These are phyloP conservation scores for Cryphonectria japonica DNA, from an alignment of 2,329 filamentous ascomycete genomes.

Conservation along the genomic window DNA sequence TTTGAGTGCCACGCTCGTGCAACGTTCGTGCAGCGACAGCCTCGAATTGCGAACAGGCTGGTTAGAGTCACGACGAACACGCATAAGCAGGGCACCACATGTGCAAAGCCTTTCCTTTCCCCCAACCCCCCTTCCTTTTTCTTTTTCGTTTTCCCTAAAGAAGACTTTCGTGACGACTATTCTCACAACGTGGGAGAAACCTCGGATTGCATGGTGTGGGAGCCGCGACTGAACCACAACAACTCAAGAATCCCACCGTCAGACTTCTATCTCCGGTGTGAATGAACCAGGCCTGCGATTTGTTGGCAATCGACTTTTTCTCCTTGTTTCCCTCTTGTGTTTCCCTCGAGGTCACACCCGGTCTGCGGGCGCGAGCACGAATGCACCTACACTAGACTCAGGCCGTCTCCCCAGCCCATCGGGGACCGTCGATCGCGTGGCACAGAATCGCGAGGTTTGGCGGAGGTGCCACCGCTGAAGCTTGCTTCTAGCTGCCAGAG, in stretches of 20 bases:
- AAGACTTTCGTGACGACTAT: neutral
- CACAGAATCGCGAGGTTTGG: neutral
- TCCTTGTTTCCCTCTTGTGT: neutral
- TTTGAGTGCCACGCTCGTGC: neutral
- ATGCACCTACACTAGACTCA: neutral
- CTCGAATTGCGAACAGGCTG: neutral
- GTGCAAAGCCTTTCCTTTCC: neutral
- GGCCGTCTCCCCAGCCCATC: neutral
- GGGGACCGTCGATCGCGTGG: conserved; percentile 7
- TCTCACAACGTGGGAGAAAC: no score
- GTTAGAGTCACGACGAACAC: neutral
- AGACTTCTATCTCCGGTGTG: neutral
- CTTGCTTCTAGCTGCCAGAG: neutral
- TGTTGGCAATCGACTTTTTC: neutral
- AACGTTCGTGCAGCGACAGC: neutral
- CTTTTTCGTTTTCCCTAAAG: no score
- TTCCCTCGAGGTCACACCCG: neutral
- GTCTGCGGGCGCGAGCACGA: neutral
- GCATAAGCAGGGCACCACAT: neutral
- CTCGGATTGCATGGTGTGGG: neutral
- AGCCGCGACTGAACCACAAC: neutral
- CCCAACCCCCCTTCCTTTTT: neutral
- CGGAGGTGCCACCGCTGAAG: neutral
- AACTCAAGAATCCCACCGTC: neutral
- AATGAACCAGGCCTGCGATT: neutral